Percentiles rank a stretch among this genome's conserved stretches.
phyloP scores from a whole-genome alignment of 768 basidiomycete genomes.

The Lactifluus subvellereus region DNA sequence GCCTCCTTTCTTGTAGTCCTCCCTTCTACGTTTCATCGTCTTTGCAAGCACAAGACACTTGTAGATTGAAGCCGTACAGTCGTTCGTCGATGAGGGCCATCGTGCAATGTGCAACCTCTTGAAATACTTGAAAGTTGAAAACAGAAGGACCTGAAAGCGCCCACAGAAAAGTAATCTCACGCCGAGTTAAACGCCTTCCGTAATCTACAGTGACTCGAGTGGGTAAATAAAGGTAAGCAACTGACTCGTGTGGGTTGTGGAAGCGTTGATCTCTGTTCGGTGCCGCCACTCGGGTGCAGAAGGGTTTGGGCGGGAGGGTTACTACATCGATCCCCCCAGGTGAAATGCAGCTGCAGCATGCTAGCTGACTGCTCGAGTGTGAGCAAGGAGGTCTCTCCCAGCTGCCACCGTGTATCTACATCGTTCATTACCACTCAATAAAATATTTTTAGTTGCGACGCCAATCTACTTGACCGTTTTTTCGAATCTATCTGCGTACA shows the following conservation, averaged over 20 bases:
- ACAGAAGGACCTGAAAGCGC: conserved; percentile 11
- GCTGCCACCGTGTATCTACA: conserved; percentile 11
- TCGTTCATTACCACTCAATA: not conserved
- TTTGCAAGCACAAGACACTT: conserved; percentile 27
- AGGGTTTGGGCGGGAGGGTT: not conserved
- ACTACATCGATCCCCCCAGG: not conserved
- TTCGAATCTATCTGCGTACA: too few species aligned
- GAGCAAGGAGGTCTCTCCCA: conserved; percentile 10
- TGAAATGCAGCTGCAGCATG: conserved; percentile 7
- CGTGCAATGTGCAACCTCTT: conserved; percentile 20
- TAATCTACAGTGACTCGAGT: conserved; percentile 7
- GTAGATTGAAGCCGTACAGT: conserved; percentile 24
- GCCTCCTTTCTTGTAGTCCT: conserved; percentile 51
- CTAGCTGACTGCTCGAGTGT: conserved; percentile 12
- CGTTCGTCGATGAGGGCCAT: conserved; percentile 21
- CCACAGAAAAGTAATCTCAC: not conserved
- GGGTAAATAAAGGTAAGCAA: conserved; percentile 14
- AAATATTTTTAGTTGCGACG: not conserved
- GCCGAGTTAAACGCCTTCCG: not conserved
- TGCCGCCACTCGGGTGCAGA: not conserved
- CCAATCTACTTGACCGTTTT: too few species aligned
- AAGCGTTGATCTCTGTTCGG: not conserved
- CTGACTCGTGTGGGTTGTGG: conserved; percentile 16
- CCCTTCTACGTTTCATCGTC: conserved; percentile 33
- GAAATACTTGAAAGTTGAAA: conserved; percentile 20